Evolutionary conservation across 768 basidiomycete species (phyloP), one percentile per base, ranked within the genome.

Genomic region (Podaxis mareebaensis): DNA sequence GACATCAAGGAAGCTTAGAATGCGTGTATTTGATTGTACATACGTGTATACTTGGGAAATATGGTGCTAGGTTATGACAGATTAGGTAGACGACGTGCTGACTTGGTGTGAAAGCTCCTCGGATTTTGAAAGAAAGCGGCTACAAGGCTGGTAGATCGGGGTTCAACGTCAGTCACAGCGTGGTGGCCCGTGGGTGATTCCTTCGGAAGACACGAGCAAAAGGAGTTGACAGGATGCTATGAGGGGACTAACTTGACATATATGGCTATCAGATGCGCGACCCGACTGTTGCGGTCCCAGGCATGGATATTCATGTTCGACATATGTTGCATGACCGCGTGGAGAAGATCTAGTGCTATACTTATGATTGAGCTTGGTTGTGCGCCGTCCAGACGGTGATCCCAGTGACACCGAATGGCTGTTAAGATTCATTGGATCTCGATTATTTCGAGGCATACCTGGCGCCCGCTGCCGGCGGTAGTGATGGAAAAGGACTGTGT

Each of bases 21-120:
- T 22, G 7, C 44, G 17, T 20, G 44, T 2, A n/a, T 46, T 46
- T 46, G 44, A 46, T 46, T 20, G n/a, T 46, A 46, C 20, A 20
- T 46, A n/a, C 12, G 1, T n/a, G n/a, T 10, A 20, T n/a, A 2
- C 12, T n/a, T 46, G 17, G 44, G 44, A 10, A 17, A 17, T 15
- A 20, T 46, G 44, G 17, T 6, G 44, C 20, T 22, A 5, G 3
- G 3, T n/a, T 2, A 48, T 51, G 58, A 36, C 28, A 22, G 28
- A 22, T 51, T 59, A 42, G 44, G 58, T 38, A 48, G 44, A 48
- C 10, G 28, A 33, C 33, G 10, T 36, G n/a, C 48, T 49, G 36
- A 51, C 38, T 38, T 49, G 58, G 22, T 39, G 48, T 38, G 13
- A 20, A 40, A 51, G 58, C 38, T 60, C 49, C 59, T 60, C 59